phyloP scores from a whole-genome alignment of 192 early-diverging fungal genomes.

The Diversispora eburnea region DNA sequence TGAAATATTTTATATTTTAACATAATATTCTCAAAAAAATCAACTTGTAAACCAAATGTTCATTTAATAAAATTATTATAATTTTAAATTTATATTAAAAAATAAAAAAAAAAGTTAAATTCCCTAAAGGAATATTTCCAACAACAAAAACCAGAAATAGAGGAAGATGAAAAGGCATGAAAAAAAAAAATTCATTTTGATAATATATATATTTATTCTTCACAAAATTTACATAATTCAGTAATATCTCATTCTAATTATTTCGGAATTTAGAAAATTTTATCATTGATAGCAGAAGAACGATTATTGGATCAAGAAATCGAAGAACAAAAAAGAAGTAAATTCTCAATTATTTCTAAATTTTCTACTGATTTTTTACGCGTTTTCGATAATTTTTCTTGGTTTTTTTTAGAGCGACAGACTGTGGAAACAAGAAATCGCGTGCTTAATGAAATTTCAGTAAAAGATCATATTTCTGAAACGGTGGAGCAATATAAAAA shows the following conservation, averaged over 20 bases:
- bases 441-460: neutral
- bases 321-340: neutral
- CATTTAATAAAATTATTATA: too few relatives aligned
- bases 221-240: neutral
- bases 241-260: neutral
- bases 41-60: neutral
- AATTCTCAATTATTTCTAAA: neutral
- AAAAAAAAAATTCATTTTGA: too few relatives aligned
- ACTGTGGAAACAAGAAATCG: neutral
- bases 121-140: too few relatives aligned
- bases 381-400: neutral
- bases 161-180: too few relatives aligned
- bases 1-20: neutral
- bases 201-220: neutral
- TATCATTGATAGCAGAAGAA: constrained; percentile 10
- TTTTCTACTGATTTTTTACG: neutral
- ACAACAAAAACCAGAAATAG: too few relatives aligned
- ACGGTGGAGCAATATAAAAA: constrained; percentile 2
- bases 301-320: constrained; percentile 13
- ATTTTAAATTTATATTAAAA: too few relatives aligned
- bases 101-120: too few relatives aligned
- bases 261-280: neutral
- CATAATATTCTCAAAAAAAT: neutral
- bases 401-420: neutral
- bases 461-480: neutral